Evolutionary conservation across 805 yeast species (phyloP).

Genomic region (Yueomyces sp.): DNA sequence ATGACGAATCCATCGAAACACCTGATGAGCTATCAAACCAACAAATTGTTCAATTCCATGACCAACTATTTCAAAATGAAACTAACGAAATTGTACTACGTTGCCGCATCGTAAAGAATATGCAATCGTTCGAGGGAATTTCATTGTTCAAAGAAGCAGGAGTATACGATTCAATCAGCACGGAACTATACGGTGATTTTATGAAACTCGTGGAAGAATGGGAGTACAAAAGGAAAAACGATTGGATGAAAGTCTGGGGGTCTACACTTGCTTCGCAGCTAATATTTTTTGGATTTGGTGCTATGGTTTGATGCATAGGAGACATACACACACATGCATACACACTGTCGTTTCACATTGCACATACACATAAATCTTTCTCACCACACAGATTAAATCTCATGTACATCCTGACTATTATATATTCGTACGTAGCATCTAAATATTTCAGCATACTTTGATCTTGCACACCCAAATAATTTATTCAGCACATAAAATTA

Average conservation of each 20-base stretch:
- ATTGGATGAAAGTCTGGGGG: conserved; percentile 42
- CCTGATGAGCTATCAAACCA: conserved; percentile 4
- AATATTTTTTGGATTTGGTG: conserved; percentile 45
- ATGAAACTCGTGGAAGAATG: conserved; percentile 40
- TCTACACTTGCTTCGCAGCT: conserved; percentile 47
- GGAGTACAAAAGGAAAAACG: conserved; percentile 30
- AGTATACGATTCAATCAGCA: conserved; percentile 36
- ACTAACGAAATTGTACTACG: conserved; percentile 20
- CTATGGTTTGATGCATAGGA: conserved; percentile 29
- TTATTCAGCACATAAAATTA: too few species aligned
- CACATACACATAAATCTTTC: neutral
- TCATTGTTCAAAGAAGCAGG: conserved; percentile 27
- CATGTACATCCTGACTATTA: neutral
- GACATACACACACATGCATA: neutral
- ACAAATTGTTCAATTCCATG: conserved; percentile 25
- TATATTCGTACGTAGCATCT: too few species aligned
- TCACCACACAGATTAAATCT: neutral
- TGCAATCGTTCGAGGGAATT: conserved; percentile 30
- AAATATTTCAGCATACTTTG: too few species aligned
- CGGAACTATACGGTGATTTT: conserved; percentile 46
- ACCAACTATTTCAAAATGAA: conserved; percentile 10
- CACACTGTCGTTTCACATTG: too few species aligned
- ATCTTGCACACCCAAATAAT: too few species aligned
- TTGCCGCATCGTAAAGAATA: conserved; percentile 34
- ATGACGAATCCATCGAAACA: conserved; percentile 1